These are phyloP conservation scores for Fusarium sp. DNA, from an alignment of 2,329 filamentous ascomycete species.

Conservation along the genomic window DNA sequence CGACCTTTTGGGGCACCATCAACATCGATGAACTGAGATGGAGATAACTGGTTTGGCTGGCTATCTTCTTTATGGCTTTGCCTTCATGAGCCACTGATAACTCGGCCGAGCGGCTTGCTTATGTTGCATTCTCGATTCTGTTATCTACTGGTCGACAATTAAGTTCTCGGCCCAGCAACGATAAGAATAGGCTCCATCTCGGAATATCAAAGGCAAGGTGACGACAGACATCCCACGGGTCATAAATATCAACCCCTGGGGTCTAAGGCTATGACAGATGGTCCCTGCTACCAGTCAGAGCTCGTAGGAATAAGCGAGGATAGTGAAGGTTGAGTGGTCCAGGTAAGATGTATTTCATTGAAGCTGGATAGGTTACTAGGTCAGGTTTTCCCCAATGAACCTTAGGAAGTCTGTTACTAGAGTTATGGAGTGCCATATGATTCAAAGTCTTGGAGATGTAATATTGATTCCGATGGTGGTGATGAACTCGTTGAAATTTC, in stretches of 20 bases:
- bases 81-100: conserved; percentile 36
- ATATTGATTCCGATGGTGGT: not conserved
- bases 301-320: conserved; percentile 23
- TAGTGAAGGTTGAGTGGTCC: conserved; percentile 6
- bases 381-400: not conserved
- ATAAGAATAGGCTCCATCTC: conserved; percentile 23
- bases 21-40: conserved; percentile 26
- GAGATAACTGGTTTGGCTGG: conserved; percentile 36
- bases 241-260: conserved; percentile 5
- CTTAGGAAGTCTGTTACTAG: not conserved
- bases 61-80: conserved; percentile 22
- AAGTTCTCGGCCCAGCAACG: conserved; percentile 26
- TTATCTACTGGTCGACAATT: conserved; percentile 35
- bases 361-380: not conserved
- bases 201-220: conserved; percentile 27
- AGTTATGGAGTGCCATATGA: not conserved
- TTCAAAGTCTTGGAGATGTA: not conserved
- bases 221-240: conserved; percentile 35
- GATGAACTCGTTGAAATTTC: not conserved
- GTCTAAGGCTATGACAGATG: conserved; percentile 17
- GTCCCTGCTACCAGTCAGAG: conserved; percentile 27
- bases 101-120: conserved; percentile 42
- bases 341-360: conserved; percentile 4
- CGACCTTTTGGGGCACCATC: conserved; percentile 47
- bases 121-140: conserved; percentile 11